phyloP scores from a whole-genome alignment of 768 basidiomycete genomes.

The Cantharellus anzutake region DNA sequence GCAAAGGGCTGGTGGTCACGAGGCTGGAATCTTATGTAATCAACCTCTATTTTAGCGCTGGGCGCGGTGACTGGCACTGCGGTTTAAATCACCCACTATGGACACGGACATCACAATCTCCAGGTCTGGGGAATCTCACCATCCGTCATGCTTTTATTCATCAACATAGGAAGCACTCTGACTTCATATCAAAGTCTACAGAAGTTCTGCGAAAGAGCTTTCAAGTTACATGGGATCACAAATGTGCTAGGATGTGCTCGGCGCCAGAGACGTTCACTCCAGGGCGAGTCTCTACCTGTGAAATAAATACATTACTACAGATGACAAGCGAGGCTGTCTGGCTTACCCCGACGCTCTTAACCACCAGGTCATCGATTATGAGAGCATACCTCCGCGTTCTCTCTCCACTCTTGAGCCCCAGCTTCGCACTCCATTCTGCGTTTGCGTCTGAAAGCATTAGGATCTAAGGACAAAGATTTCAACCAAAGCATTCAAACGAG shows the following conservation, averaged over 20 bases:
- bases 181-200: no score
- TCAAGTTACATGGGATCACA: not conserved
- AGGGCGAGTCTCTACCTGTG: conserved; percentile 30
- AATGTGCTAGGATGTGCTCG: conserved; percentile 26
- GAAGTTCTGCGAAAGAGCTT: no score
- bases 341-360: conserved; percentile 5
- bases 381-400: conserved; percentile 30
- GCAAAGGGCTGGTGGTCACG: no score
- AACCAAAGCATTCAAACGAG: not conserved
- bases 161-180: no score
- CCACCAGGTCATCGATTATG: conserved; percentile 14
- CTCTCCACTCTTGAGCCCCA: conserved; percentile 23
- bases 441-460: conserved; percentile 35
- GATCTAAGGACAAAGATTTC: conserved; percentile 23
- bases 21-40: no score
- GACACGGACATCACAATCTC: no score
- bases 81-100: no score
- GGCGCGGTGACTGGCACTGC: no score
- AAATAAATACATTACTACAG: conserved; percentile 1
- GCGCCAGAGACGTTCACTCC: conserved; percentile 26
- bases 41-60: no score
- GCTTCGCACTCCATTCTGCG: conserved; percentile 34
- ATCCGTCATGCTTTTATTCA: no score
- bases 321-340: not conserved
- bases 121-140: no score